Evolutionary conservation across 331 rosid genomes (phyloP).

Genomic region (Stylosanthes scabra): DNA sequence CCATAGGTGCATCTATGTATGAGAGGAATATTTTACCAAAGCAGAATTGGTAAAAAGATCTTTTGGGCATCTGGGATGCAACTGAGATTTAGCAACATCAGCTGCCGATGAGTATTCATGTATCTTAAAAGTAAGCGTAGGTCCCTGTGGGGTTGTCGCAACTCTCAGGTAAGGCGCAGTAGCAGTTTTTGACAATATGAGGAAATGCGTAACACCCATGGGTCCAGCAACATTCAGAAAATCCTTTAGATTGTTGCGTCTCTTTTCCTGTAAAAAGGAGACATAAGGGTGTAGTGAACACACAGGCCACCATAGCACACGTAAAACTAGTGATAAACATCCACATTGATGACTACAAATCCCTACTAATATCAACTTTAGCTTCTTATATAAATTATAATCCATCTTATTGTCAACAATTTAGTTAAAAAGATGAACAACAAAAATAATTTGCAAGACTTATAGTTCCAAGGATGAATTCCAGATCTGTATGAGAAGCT

Average conservation of each 20-base stretch:
- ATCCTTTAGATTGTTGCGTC: conserved; percentile 78
- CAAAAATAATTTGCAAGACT: not conserved
- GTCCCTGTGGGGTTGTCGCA: conserved; percentile 96
- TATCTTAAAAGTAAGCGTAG: conserved; percentile 88
- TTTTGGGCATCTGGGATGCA: conserved; percentile 87
- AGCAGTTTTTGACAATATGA: conserved; percentile 87
- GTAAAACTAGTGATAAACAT: not conserved
- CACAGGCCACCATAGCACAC: not conserved
- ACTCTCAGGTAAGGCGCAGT: conserved; percentile 77
- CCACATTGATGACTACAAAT: not conserved
- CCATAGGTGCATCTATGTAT: not conserved
- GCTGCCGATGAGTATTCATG: conserved; percentile 78
- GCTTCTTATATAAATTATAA: not conserved
- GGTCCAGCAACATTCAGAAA: conserved; percentile 97
- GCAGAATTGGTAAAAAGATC: conserved; percentile 91
- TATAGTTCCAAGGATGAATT: not conserved
- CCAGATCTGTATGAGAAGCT: not conserved
- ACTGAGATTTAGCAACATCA: conserved; percentile 76
- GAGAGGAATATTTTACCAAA: conserved; percentile 59
- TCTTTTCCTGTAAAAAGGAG: conserved; percentile 77
- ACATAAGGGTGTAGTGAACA: conserved; percentile 18
- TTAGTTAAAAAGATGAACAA: not conserved
- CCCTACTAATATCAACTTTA: not conserved
- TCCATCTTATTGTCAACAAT: conserved; percentile 11
- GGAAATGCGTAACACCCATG: conserved; percentile 96